These are phyloP conservation scores for Orbilia blumenaviensis DNA, from an alignment of 2,329 filamentous ascomycete species.

Conservation along the genomic window DNA sequence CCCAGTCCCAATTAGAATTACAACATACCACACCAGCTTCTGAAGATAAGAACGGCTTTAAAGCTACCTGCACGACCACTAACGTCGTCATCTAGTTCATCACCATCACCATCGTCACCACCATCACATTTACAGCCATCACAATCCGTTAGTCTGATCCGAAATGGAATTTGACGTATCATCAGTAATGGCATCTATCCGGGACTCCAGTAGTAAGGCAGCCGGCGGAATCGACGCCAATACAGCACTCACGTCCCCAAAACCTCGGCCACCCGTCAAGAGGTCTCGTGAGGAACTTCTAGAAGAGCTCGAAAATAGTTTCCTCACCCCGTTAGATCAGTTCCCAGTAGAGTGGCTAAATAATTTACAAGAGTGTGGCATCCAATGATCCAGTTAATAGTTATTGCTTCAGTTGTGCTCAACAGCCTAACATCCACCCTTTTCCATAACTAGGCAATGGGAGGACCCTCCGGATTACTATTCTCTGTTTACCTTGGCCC, in stretches of 20 bases:
- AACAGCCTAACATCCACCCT: slow-evolving; percentile 23
- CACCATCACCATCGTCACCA: background rate
- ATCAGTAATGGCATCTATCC: slow-evolving; percentile 13
- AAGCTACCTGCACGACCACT: too few species aligned
- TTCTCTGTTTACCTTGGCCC: slow-evolving; percentile 75
- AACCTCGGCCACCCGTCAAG: slow-evolving; percentile 19
- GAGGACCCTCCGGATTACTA: slow-evolving; percentile 79
- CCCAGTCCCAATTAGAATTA: background rate
- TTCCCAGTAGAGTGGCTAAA: slow-evolving; percentile 91
- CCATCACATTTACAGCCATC: background rate
- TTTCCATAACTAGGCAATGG: slow-evolving; percentile 69
- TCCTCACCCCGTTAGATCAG: slow-evolving; percentile 78
- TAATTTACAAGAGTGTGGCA: slow-evolving; percentile 76
- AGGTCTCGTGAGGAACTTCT: slow-evolving; percentile 15
- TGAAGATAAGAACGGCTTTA: too few species aligned
- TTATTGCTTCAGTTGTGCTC: slow-evolving; percentile 16
- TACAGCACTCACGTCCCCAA: background rate
- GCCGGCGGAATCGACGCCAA: background rate
- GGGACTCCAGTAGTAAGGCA: background rate
- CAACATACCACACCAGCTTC: too few species aligned
- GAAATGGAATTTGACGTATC: slow-evolving; percentile 42
- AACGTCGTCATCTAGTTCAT: background rate
- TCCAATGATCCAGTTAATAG: slow-evolving; percentile 58
- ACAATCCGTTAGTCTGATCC: background rate
- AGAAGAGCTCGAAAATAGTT: slow-evolving; percentile 73